A percentile compares a stretch with the other conserved stretches of the same genome.
phyloP scores from a whole-genome alignment of 2,329 filamentous ascomycete genomes.

The Paraphoma chrysanthemicola region DNA sequence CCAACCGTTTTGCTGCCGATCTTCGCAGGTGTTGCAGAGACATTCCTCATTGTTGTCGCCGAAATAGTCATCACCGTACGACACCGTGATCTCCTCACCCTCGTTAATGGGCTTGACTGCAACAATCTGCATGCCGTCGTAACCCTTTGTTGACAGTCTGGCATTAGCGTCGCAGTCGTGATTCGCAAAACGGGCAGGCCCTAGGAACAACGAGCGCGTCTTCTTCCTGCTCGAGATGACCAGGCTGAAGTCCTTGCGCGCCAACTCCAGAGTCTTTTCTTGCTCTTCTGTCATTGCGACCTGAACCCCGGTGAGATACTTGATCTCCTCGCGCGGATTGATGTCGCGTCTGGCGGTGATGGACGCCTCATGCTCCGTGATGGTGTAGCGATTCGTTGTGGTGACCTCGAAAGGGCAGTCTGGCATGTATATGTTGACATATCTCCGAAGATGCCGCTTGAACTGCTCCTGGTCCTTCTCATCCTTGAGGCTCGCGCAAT shows the following conservation, averaged over 20 bases:
- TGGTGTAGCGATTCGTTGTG: slow-evolving; percentile 92
- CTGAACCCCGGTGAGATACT: slow-evolving; percentile 89
- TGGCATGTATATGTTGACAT: slow-evolving; percentile 89
- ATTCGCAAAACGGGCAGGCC: slow-evolving; percentile 94
- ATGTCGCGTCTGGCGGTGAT: slow-evolving; percentile 83
- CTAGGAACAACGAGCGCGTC: slow-evolving; percentile 88
- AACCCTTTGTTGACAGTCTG: slow-evolving; percentile 80
- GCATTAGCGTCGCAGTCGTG: slow-evolving; percentile 97
- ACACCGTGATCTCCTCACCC: slow-evolving; percentile 96
- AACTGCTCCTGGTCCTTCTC: slow-evolving; percentile 88
- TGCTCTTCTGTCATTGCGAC: slow-evolving; percentile 93
- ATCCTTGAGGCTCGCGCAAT: slow-evolving; percentile 70
- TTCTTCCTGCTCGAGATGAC: slow-evolving; percentile 94
- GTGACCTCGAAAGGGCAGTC: slow-evolving; percentile 96
- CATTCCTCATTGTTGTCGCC: slow-evolving; percentile 95
- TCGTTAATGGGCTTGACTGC: slow-evolving; percentile 80
- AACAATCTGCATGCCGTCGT: slow-evolving; percentile 88
- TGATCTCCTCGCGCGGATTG: slow-evolving; percentile 82
- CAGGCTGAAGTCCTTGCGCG: slow-evolving; percentile 94
- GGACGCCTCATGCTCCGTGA: slow-evolving; percentile 86
- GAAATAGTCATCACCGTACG: slow-evolving; percentile 95
- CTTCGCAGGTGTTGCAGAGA: slow-evolving; percentile 87
- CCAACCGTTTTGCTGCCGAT: slow-evolving; percentile 81
- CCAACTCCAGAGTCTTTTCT: slow-evolving; percentile 77
- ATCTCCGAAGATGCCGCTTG: slow-evolving; percentile 82